Evolutionary conservation across 805 yeast genomes (phyloP).

Genomic region (Candida caryicola): DNA sequence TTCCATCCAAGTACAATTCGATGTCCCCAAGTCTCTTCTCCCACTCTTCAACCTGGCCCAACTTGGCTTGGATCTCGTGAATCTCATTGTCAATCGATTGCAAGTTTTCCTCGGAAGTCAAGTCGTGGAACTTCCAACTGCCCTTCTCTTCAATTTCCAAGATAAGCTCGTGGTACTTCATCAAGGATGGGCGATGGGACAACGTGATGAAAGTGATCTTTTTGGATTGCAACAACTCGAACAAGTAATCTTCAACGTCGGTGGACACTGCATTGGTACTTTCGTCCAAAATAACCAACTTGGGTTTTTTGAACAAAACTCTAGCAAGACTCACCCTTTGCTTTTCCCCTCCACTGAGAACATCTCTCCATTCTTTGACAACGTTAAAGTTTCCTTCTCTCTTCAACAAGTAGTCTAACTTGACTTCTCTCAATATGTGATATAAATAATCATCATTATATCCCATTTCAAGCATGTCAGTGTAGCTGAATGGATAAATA

Average conservation of each 20-base stretch:
- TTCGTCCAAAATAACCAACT: slow-evolving; percentile 83
- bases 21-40: slow-evolving; percentile 59
- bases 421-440: slow-evolving; percentile 69
- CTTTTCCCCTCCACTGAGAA: slow-evolving; percentile 95
- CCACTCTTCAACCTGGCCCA: slow-evolving; percentile 58
- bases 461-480: slow-evolving; percentile 73
- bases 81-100: slow-evolving; percentile 75
- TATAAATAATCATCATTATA: slow-evolving; percentile 65
- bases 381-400: slow-evolving; percentile 59
- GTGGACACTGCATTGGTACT: slow-evolving; percentile 91
- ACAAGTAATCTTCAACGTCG: slow-evolving; percentile 84
- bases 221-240: slow-evolving; percentile 67
- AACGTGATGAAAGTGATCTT: slow-evolving; percentile 77
- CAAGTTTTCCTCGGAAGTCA: slow-evolving; percentile 64
- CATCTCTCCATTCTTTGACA: slow-evolving; percentile 77
- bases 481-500: slow-evolving; percentile 78
- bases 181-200: slow-evolving; percentile 77
- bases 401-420: slow-evolving; percentile 72
- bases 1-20: slow-evolving; percentile 49
- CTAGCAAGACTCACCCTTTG: slow-evolving; percentile 89
- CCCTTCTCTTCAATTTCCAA: slow-evolving; percentile 58
- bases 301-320: slow-evolving; percentile 73
- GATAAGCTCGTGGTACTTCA: slow-evolving; percentile 79
- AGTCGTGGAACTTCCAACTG: slow-evolving; percentile 48
- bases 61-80: slow-evolving; percentile 56